These are phyloP conservation scores for Apium graveolens DNA, from an alignment of 129 eudicot species.

Conservation along the genomic window DNA sequence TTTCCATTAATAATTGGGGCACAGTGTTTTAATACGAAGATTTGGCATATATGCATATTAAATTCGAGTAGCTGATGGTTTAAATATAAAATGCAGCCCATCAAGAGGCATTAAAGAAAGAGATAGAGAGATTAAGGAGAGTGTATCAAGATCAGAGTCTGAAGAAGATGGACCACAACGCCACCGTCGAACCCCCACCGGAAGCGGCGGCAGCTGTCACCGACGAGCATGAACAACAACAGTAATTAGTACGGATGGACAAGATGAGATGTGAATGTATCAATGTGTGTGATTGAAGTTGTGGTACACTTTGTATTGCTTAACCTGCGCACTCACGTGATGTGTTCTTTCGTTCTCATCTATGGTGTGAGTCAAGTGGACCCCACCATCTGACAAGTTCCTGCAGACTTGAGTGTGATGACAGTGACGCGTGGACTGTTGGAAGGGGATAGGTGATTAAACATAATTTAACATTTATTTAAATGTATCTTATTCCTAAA, in stretches of 20 bases:
- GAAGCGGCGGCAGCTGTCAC: constrained; percentile 13
- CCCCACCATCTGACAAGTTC: constrained; percentile 15
- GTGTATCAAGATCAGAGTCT: constrained; percentile 64
- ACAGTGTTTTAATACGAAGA: background rate
- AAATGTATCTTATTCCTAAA: background rate
- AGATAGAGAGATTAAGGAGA: constrained; percentile 72
- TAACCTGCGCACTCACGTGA: constrained; percentile 64
- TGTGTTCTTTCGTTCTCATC: constrained; percentile 34
- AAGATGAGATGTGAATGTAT: background rate
- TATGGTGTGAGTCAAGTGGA: constrained; percentile 16
- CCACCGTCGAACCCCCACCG: constrained; percentile 8
- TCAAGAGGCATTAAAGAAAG: constrained; percentile 87
- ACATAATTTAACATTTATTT: too few species aligned
- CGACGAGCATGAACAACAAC: constrained; percentile 15
- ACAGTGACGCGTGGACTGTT: constrained; percentile 5
- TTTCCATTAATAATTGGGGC: too few species aligned
- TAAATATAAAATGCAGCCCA: constrained; percentile 43
- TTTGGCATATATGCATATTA: background rate
- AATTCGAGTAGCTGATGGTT: background rate
- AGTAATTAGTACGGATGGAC: constrained; percentile 5
- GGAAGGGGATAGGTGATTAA: constrained; percentile 1
- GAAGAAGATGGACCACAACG: constrained; percentile 32
- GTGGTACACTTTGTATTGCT: constrained; percentile 22
- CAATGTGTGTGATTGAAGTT: background rate
- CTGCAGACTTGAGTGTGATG: constrained; percentile 28